phyloP scores from a whole-genome alignment of 768 basidiomycete genomes.

The Gloeopeniophorella convolvens region DNA sequence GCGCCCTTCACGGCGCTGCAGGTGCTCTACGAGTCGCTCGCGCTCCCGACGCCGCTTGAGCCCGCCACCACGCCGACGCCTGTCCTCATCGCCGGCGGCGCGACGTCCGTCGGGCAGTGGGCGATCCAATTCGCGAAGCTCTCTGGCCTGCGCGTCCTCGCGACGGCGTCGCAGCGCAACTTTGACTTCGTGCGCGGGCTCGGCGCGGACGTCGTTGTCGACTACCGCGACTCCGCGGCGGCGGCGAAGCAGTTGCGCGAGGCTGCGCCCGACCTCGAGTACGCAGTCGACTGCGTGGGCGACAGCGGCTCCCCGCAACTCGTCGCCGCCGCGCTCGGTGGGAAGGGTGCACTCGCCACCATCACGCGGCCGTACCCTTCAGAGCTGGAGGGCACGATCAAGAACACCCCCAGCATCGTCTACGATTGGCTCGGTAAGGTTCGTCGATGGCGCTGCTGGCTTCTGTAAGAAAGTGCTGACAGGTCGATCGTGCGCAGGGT shows the following conservation, averaged over 20 bases:
- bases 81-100: slow-evolving; percentile 27
- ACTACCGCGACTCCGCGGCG: slow-evolving; percentile 21
- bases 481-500: neutral
- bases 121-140: slow-evolving; percentile 27
- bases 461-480: neutral
- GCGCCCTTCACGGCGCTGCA: slow-evolving; percentile 15
- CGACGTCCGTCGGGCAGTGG: slow-evolving; percentile 32
- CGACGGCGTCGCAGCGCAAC: slow-evolving; percentile 31
- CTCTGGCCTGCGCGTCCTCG: slow-evolving; percentile 30
- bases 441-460: neutral
- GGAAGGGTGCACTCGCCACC: slow-evolving; percentile 1
- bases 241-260: slow-evolving; percentile 13
- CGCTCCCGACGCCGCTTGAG: neutral
- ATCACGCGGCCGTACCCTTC: neutral
- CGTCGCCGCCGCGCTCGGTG: neutral
- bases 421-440: slow-evolving; percentile 10
- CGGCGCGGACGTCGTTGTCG: slow-evolving; percentile 32
- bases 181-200: slow-evolving; percentile 32
- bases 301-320: neutral
- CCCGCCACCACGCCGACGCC: neutral
- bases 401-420: neutral
- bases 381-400: neutral
- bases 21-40: slow-evolving; percentile 13
- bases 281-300: slow-evolving; percentile 2
- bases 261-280: neutral